Percentiles rank a stretch among this genome's conserved stretches.
Evolutionary conservation across 352 stramenopile species (phyloP).

Genomic region (Pythium rishiriense): DNA sequence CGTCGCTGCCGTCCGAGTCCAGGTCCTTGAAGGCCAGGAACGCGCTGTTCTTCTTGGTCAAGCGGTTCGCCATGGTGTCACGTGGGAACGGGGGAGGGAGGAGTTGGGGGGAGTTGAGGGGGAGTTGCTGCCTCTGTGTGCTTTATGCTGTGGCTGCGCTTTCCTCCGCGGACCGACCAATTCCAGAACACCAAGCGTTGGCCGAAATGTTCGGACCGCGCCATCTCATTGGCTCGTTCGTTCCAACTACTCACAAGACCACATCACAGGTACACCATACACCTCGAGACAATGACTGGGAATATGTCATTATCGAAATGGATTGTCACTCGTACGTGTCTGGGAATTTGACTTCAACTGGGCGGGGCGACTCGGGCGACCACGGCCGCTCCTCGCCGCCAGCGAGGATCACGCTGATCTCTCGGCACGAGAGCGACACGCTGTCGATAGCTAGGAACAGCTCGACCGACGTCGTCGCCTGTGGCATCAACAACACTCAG

Average conservation of each 20-base stretch:
- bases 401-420: constrained; percentile 68
- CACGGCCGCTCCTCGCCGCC: constrained; percentile 60
- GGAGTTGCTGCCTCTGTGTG: background rate
- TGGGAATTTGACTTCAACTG: constrained; percentile 70
- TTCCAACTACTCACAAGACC: constrained; percentile 3
- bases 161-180: constrained; percentile 7
- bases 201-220: constrained; percentile 6
- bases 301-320: constrained; percentile 11
- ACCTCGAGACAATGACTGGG: constrained; percentile 15
- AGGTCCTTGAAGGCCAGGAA: constrained; percentile 67
- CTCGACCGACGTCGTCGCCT: constrained; percentile 55
- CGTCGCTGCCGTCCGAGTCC: constrained; percentile 52
- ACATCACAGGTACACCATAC: constrained; percentile 7
- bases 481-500: background rate
- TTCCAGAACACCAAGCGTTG: constrained; percentile 21
- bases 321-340: constrained; percentile 62
- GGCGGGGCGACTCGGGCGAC: constrained; percentile 66
- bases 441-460: constrained; percentile 68
- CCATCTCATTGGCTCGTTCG: constrained; percentile 23
- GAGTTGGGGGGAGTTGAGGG: background rate
- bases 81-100: background rate
- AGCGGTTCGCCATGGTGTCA: constrained; percentile 17
- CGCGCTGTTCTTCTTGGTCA: constrained; percentile 63
- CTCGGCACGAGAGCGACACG: constrained; percentile 64
- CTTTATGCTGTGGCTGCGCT: constrained; percentile 2